Evolutionary conservation across 2,329 filamentous ascomycete genomes (phyloP), one percentile per base, ranked within the genome.

Genomic region (Paracorniculantispora psalliotae): DNA sequence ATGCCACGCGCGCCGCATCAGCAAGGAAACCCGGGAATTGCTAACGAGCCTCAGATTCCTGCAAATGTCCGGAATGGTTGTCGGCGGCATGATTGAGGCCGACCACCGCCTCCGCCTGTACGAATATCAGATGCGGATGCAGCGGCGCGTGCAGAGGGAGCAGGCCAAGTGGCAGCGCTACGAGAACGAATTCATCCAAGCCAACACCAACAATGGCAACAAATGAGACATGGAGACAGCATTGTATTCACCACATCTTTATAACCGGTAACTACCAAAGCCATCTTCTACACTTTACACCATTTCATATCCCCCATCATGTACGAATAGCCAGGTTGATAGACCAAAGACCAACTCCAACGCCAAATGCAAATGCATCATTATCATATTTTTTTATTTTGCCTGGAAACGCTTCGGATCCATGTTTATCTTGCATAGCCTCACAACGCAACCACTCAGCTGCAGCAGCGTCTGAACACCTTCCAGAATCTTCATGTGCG

Each of bases 401-500:
- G 69, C 63, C 65, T 80, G 79, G 70, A 97, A 97, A 62, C 89
- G 82, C 71, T 89, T 87, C 3, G 91, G 89, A 69, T 96, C 90
- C 93, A 99, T 97, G 73, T 97, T 97, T 72, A 97, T 87, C 79
- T 89, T 96, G 77, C 91, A 94, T 59, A 99, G 79, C 67, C 93
- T 87, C 17, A 91, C 92, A 23, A 99, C 82, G 71, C 93, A 97
- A 12, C 93, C 94, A 69, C 91, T 96, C 48, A 99, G 81, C 74
- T 99, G 94, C 60, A 99, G 81, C 63, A 97, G 82, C 8, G 93
- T 97, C 75, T 97, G 93, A 25, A 99, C 91, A 30, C 94, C 94
- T 71, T 99, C 94, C n/a, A 99, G 79, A 59, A 99, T 93, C 73
- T 96, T 92, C 94, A 99, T 99, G 71, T 99, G 94, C 2, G 94